Evolutionary conservation across 176 grass and related monocot species (phyloP).

Genomic region (Phoenix dactylifera): DNA sequence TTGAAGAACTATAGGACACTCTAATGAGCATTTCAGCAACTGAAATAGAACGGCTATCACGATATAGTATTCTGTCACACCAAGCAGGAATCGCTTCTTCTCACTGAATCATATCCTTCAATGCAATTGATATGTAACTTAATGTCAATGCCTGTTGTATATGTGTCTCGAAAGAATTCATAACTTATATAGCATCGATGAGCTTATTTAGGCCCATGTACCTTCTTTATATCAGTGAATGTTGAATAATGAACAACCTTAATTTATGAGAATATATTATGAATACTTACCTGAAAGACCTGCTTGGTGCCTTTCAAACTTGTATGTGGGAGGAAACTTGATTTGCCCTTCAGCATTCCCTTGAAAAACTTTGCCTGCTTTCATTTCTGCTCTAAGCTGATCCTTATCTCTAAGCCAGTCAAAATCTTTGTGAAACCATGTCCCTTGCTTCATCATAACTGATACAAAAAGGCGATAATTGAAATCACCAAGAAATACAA

Average conservation of each 20-base stretch:
- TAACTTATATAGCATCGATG: no score
- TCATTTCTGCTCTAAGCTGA: conserved; percentile 88
- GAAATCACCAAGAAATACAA: conserved; percentile 96
- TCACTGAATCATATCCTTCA: conserved; percentile 92
- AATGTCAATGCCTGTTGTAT: background rate
- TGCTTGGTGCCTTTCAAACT: conserved; percentile 76
- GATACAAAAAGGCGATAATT: conserved; percentile 88
- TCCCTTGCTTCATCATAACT: conserved; percentile 94
- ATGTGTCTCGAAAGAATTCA: no score
- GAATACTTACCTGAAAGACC: conserved; percentile 68
- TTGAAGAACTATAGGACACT: conserved; percentile 88
- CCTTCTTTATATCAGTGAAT: no score
- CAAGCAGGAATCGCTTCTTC: conserved; percentile 97
- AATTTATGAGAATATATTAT: conserved; percentile 6
- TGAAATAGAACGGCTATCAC: conserved; percentile 77
- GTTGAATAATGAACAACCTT: no score
- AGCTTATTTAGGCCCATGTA: no score
- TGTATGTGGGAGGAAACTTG: conserved; percentile 96
- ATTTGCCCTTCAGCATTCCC: conserved; percentile 97
- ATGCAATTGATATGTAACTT: conserved; percentile 23
- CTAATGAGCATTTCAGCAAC: conserved; percentile 71
- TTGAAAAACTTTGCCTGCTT: conserved; percentile 90
- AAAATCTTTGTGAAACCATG: conserved; percentile 96
- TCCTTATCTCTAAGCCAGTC: conserved; percentile 99
- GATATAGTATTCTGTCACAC: conserved; percentile 94